Percentiles rank a stretch among this genome's conserved stretches.
phyloP scores from a whole-genome alignment of 257 asterid species.

The Nicotiana benthamiana region DNA sequence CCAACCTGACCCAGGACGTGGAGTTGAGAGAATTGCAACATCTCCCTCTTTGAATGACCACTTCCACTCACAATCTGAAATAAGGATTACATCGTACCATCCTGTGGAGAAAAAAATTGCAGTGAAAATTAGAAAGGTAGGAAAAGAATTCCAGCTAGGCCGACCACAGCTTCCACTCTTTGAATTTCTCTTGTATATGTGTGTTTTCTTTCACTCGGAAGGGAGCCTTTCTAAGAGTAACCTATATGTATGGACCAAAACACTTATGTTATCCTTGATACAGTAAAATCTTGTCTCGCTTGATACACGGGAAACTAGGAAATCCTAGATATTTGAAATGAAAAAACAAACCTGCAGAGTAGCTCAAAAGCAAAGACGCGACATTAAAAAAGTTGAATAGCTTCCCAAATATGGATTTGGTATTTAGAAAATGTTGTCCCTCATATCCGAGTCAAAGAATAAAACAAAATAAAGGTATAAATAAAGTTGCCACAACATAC shows the following conservation, averaged over 20 bases:
- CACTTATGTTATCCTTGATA: background rate
- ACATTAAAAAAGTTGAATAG: background rate
- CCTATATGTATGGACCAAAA: background rate
- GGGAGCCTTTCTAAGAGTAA: background rate
- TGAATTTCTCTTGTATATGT: background rate
- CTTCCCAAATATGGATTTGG: conserved; percentile 4
- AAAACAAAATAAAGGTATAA: conserved; percentile 5
- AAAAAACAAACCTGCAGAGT: background rate
- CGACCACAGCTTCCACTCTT: background rate
- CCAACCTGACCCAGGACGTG: conserved; percentile 85
- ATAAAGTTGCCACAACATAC: conserved; percentile 28
- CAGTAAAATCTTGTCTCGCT: background rate
- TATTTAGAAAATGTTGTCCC: background rate
- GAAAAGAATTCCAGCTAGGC: background rate
- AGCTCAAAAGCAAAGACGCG: background rate
- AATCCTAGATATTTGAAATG: background rate
- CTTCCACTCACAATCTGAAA: conserved; percentile 63
- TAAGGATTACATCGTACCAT: conserved; percentile 87
- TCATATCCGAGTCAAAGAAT: background rate
- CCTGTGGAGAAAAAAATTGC: conserved; percentile 33
- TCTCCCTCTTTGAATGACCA: conserved; percentile 98
- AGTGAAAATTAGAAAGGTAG: background rate
- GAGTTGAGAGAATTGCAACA: conserved; percentile 94
- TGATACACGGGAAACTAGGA: background rate
- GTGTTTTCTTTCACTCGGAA: background rate